These are phyloP conservation scores for Neodidymelliopsis sp. DNA, from an alignment of 2,329 filamentous ascomycete genomes.

Conservation along the genomic window DNA sequence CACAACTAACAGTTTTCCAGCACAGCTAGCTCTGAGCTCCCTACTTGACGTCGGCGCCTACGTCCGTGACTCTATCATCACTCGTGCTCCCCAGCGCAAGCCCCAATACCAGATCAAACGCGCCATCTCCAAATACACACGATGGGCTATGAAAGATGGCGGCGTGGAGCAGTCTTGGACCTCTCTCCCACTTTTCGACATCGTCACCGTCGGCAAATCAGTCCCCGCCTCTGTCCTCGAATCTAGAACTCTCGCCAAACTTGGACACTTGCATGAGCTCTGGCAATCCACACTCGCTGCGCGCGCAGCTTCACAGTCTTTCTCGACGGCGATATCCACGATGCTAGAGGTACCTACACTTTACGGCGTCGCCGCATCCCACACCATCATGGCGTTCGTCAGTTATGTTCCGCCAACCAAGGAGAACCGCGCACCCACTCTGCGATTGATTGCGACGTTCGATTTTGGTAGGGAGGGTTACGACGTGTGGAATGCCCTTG, in stretches of 20 bases:
- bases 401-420: slow-evolving; percentile 54
- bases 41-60: slow-evolving; percentile 60
- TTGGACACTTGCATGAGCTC: slow-evolving; percentile 52
- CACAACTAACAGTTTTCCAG: slow-evolving; percentile 39
- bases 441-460: slow-evolving; percentile 59
- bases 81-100: slow-evolving; percentile 46
- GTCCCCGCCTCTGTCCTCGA: slow-evolving; percentile 53
- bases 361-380: slow-evolving; percentile 62
- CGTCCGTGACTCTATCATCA: slow-evolving; percentile 59
- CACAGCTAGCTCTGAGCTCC: slow-evolving; percentile 58
- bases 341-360: slow-evolving; percentile 55
- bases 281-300: slow-evolving; percentile 52
- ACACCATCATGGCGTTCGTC: slow-evolving; percentile 61
- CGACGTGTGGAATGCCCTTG: slow-evolving; percentile 68
- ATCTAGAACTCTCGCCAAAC: slow-evolving; percentile 52
- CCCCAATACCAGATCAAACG: slow-evolving; percentile 51
- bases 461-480: slow-evolving; percentile 61
- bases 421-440: slow-evolving; percentile 26
- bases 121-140: slow-evolving; percentile 57
- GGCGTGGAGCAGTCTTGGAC: slow-evolving; percentile 48
- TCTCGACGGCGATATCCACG: not conserved
- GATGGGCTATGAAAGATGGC: slow-evolving; percentile 62
- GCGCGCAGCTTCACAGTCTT: slow-evolving; percentile 6
- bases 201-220: slow-evolving; percentile 52
- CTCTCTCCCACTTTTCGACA: slow-evolving; percentile 55